These are phyloP conservation scores for Zizania palustris DNA, from an alignment of 202 grass and related monocot species.

Conservation along the genomic window DNA sequence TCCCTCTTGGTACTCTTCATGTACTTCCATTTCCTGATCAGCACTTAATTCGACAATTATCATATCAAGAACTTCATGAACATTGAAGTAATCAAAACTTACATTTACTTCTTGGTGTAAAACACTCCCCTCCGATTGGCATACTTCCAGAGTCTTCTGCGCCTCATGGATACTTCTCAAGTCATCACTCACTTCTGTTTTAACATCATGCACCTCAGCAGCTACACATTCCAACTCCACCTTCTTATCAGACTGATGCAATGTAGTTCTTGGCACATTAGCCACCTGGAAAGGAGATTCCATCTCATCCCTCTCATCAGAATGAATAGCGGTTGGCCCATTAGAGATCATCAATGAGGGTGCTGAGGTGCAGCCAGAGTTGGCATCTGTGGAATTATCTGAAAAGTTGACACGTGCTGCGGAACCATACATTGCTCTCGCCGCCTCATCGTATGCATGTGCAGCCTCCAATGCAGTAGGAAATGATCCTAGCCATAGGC, in stretches of 20 bases:
- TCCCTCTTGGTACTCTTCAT: constrained; percentile 53
- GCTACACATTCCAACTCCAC: constrained; percentile 45
- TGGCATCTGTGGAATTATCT: constrained; percentile 31
- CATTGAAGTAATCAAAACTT: constrained; percentile 55
- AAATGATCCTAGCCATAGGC: constrained; percentile 92
- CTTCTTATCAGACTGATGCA: constrained; percentile 41
- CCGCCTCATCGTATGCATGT: constrained; percentile 77
- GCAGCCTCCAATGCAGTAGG: constrained; percentile 69
- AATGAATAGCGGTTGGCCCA: neutral
- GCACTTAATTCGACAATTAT: constrained; percentile 60
- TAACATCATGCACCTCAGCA: constrained; percentile 42
- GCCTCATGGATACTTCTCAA: constrained; percentile 22
- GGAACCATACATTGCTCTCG: constrained; percentile 81
- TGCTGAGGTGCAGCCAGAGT: constrained; percentile 48
- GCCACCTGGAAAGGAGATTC: constrained; percentile 28
- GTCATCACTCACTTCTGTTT: constrained; percentile 46
- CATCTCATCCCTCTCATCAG: constrained; percentile 31
- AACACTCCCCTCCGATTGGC: constrained; percentile 23
- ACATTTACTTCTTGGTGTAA: constrained; percentile 38
- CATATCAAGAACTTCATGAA: constrained; percentile 55
- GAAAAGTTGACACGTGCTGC: constrained; percentile 75
- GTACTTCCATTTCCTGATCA: constrained; percentile 55
- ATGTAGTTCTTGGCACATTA: constrained; percentile 1
- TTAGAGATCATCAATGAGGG: constrained; percentile 35
- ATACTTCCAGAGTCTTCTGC: constrained; percentile 23